Percentiles rank a stretch among this genome's conserved stretches.
Evolutionary conservation across 805 yeast genomes (phyloP).

Genomic region (Ogataea chonburiensis): DNA sequence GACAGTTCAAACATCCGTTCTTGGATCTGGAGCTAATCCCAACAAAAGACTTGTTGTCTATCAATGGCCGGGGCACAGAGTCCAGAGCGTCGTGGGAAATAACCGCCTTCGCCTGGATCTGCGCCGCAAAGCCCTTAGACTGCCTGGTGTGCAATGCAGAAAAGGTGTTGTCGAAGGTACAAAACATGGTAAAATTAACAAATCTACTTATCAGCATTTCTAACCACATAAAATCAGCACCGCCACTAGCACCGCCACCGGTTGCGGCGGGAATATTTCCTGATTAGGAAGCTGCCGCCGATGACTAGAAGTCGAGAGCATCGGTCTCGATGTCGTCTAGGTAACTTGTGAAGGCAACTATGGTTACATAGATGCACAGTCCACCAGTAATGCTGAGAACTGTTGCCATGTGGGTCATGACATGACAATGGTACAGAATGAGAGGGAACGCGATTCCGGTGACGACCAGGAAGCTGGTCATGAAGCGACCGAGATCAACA

Average conservation of each 20-base stretch:
- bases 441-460: conserved; percentile 76
- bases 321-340: conserved; percentile 54
- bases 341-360: conserved; percentile 76
- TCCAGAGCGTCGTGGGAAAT: not conserved
- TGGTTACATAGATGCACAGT: conserved; percentile 75
- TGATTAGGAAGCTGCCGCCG: no score
- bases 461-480: conserved; percentile 72
- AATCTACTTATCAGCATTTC: conserved; percentile 3
- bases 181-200: conserved; percentile 16
- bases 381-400: conserved; percentile 83
- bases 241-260: conserved; percentile 3
- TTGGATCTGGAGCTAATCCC: conserved; percentile 36
- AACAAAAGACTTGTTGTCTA: conserved; percentile 30
- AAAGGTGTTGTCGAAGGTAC: conserved; percentile 15
- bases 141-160: conserved; percentile 14
- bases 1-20: conserved; percentile 41
- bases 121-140: not conserved
- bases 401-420: conserved; percentile 70
- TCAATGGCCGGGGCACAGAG: conserved; percentile 13
- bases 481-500: conserved; percentile 77
- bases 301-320: conserved; percentile 27
- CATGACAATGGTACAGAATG: conserved; percentile 69
- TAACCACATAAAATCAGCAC: no score
- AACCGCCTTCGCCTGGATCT: not conserved
- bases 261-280: no score